Conservation (phyloP, 345 rosid species). For the Syzygium aromaticum region DNA sequence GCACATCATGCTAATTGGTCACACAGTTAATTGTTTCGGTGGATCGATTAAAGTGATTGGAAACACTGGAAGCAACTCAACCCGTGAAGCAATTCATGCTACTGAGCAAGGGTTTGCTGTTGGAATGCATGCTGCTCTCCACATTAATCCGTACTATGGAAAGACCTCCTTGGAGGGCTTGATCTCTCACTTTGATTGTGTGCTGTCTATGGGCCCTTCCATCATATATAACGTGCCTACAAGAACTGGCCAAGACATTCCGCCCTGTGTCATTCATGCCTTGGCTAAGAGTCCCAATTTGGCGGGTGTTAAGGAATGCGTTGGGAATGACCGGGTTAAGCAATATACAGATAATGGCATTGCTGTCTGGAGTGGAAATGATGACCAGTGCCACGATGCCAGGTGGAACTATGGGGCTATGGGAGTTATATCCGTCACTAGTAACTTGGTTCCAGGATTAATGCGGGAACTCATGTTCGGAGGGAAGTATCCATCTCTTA, state of each 20-base stretch:
- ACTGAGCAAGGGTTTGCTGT: constrained; percentile 90
- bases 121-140: constrained; percentile 94
- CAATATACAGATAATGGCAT: constrained; percentile 55
- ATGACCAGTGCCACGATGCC: constrained; percentile 86
- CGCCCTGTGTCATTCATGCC: constrained; percentile 42
- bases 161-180: constrained; percentile 82
- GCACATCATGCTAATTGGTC: constrained; percentile 91
- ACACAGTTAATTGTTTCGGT: constrained; percentile 81
- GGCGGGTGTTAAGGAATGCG: constrained; percentile 80
- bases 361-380: constrained; percentile 88
- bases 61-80: constrained; percentile 88
- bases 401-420: constrained; percentile 71
- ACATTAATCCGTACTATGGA: constrained; percentile 89
- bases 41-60: constrained; percentile 70
- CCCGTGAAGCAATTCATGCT: constrained; percentile 89
- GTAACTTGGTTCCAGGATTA: constrained; percentile 68
- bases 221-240: constrained; percentile 84
- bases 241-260: constrained; percentile 82
- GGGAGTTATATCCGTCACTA: constrained; percentile 73
- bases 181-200: constrained; percentile 56
- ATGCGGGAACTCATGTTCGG: constrained; percentile 59
- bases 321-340: constrained; percentile 61
- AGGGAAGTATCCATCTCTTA: constrained; percentile 52
- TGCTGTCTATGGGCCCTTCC: constrained; percentile 80
- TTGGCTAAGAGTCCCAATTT: constrained; percentile 52